Evolutionary conservation across 2,329 filamentous ascomycete species (phyloP).

Genomic region (Neoarthrinium moseri): DNA sequence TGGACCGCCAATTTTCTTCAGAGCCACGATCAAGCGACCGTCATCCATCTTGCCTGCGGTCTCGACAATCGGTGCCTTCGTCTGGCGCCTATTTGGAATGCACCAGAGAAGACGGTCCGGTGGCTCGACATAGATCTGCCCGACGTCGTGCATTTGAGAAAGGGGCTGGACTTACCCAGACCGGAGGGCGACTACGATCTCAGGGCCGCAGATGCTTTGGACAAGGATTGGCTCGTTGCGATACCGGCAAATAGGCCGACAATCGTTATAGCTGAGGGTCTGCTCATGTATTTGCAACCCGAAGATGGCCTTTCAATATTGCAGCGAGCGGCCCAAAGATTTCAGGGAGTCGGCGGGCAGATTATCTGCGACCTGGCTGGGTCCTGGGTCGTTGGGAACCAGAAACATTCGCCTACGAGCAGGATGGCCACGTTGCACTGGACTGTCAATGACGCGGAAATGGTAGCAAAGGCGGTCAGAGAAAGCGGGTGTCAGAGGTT

Average conservation of each 20-base stretch:
- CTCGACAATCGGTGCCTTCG: slow-evolving; percentile 19
- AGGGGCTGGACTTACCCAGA: slow-evolving; percentile 14
- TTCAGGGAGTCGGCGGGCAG: background rate
- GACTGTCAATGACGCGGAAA: background rate
- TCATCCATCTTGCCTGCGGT: slow-evolving; percentile 22
- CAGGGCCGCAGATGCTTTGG: slow-evolving; percentile 16
- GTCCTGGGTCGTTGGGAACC: background rate
- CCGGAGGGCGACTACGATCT: slow-evolving; percentile 18
- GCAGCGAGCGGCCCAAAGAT: background rate
- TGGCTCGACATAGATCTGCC: slow-evolving; percentile 28
- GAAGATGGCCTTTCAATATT: background rate
- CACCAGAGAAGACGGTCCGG: slow-evolving; percentile 6
- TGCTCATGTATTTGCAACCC: slow-evolving; percentile 20
- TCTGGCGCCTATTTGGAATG: slow-evolving; percentile 5
- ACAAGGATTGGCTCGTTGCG: slow-evolving; percentile 18
- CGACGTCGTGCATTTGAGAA: slow-evolving; percentile 22
- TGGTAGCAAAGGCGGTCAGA: background rate
- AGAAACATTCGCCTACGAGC: background rate
- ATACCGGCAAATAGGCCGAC: slow-evolving; percentile 21
- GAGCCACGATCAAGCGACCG: background rate
- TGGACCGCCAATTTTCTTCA: slow-evolving; percentile 1
- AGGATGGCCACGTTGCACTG: background rate
- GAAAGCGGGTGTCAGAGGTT: background rate
- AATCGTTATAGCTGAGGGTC: slow-evolving; percentile 23
- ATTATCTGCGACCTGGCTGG: background rate